A percentile compares a stretch with the other conserved stretches of the same genome.
Conservation (phyloP, 2,329 filamentous ascomycete species). For the Fusarium chuoi region DNA sequence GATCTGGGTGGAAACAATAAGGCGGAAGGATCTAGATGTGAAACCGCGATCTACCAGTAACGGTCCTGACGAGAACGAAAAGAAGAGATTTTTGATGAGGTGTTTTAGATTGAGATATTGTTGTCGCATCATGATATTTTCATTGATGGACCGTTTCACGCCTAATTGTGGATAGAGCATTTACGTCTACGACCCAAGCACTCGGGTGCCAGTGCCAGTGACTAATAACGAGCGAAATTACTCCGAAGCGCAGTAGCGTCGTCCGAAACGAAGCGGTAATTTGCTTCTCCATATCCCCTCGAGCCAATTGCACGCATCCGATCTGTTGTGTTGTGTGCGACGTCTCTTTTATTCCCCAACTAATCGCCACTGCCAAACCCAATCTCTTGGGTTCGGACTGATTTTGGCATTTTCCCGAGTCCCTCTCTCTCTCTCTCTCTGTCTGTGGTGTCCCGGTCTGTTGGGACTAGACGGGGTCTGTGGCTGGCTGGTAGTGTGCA, state of each 20-base stretch:
- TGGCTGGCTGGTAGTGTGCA: not conserved
- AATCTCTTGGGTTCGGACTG: not conserved
- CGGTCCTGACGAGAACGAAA: not conserved
- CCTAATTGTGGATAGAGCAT: not conserved
- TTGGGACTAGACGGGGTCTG: not conserved
- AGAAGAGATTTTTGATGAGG: not conserved
- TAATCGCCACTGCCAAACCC: not conserved
- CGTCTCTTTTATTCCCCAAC: not conserved
- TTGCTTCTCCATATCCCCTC: not conserved
- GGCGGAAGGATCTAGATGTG: not conserved
- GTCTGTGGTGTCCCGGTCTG: not conserved
- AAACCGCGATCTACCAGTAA: not conserved
- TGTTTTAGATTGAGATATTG: not conserved
- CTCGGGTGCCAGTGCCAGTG: not conserved
- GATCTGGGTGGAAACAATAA: not conserved
- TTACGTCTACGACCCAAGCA: not conserved
- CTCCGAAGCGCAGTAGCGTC: not conserved
- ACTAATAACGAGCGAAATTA: not conserved
- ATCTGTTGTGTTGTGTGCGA: not conserved
- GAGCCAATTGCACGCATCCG: not conserved
- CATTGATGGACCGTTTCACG: not conserved
- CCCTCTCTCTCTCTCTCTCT: not conserved
- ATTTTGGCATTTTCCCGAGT: slow-evolving; percentile 3
- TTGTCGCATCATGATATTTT: not conserved
- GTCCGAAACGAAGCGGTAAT: not conserved